Evolutionary conservation across 129 eudicot species (phyloP).

Genomic region (Ambrosia artemisiifolia): DNA sequence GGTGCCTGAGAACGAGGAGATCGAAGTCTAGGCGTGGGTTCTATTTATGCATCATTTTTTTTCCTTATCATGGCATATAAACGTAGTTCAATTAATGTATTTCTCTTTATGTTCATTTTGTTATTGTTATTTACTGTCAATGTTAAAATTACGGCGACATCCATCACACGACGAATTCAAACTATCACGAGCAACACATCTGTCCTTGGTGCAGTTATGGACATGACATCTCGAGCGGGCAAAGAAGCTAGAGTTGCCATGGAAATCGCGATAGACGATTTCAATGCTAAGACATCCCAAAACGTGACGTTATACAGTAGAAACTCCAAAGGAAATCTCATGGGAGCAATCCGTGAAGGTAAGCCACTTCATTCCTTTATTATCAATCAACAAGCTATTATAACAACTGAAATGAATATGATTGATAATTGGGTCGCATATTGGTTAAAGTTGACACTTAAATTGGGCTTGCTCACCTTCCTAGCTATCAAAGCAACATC

Average conservation of each 20-base stretch:
- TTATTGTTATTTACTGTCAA: not conserved
- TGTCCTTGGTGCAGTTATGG: conserved; percentile 40
- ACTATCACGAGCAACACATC: not conserved
- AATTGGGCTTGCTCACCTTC: too few relatives aligned
- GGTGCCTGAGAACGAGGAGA: not conserved
- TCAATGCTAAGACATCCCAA: conserved; percentile 1
- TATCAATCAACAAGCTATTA: not conserved
- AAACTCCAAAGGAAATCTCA: conserved; percentile 19
- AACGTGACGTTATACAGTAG: conserved; percentile 18
- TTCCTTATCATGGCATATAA: not conserved
- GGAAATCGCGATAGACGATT: conserved; percentile 44
- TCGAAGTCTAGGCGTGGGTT: not conserved
- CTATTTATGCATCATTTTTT: not conserved
- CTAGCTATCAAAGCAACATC: too few relatives aligned
- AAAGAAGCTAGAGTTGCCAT: conserved; percentile 49
- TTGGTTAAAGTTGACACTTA: too few relatives aligned
- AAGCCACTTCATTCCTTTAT: not conserved
- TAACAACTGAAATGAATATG: not conserved
- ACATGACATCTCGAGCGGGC: conserved; percentile 40
- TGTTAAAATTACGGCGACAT: not conserved
- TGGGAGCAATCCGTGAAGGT: conserved; percentile 27
- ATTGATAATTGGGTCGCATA: not conserved
- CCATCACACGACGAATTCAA: not conserved
- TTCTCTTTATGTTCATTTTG: not conserved
- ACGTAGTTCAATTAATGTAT: not conserved